phyloP scores from a whole-genome alignment of 2,329 filamentous ascomycete genomes.

The Aureobasidium sp. region DNA sequence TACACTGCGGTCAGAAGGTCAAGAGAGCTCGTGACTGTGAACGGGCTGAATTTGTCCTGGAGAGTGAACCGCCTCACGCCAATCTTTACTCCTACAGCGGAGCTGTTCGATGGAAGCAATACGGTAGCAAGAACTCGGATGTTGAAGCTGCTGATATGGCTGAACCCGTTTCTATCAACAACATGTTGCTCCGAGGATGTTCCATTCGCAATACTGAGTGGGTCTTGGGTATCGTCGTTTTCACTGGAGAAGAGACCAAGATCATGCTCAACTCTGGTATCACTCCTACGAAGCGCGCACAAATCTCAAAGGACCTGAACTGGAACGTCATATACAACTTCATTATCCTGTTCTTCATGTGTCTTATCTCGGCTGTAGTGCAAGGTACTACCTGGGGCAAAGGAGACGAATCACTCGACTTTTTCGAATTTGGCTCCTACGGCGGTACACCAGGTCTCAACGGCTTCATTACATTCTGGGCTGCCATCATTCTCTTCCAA shows the following conservation, averaged over 20 bases:
- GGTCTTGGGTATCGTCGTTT: constrained; percentile 85
- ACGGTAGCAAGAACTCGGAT: constrained; percentile 53
- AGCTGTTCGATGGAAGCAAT: constrained; percentile 78
- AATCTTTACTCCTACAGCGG: constrained; percentile 95
- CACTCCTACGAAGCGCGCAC: constrained; percentile 86
- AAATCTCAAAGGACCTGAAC: constrained; percentile 88
- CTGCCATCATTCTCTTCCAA: constrained; percentile 88
- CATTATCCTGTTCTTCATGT: constrained; percentile 79
- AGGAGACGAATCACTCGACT: constrained; percentile 63
- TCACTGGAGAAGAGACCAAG: constrained; percentile 93
- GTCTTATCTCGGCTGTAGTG: constrained; percentile 73
- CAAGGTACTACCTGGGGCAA: constrained; percentile 77
- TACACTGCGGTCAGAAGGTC: constrained; percentile 74
- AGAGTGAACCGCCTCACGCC: constrained; percentile 84
- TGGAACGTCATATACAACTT: constrained; percentile 98
- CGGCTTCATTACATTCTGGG: constrained; percentile 96
- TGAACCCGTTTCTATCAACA: constrained; percentile 91
- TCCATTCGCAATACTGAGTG: constrained; percentile 94
- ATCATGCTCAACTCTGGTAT: constrained; percentile 98
- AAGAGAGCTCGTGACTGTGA: constrained; percentile 91
- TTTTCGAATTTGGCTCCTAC: constrained; percentile 73
- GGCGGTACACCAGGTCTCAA: constrained; percentile 63
- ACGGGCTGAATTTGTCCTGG: constrained; percentile 73
- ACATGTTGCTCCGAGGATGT: constrained; percentile 85
- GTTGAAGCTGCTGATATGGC: constrained; percentile 67